Conservation (phyloP, 129 eudicot species). For the Dittrichia graveolens region DNA sequence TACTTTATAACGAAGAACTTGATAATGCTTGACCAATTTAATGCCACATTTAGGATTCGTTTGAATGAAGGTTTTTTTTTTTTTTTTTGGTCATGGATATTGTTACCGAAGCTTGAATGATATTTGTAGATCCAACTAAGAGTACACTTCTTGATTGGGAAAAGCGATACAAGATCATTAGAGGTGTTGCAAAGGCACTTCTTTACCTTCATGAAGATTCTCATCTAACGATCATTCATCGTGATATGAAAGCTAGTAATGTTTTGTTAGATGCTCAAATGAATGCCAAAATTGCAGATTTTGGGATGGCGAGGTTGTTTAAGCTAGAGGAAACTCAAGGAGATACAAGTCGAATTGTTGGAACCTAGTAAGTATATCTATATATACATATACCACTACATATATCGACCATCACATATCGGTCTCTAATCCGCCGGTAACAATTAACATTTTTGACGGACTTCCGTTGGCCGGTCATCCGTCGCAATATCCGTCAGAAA, state of each 20-base stretch:
- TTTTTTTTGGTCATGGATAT: not conserved
- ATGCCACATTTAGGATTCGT: not conserved
- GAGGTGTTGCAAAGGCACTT: not conserved
- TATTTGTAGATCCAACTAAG: no score
- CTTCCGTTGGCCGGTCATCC: no score
- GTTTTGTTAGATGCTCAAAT: not conserved
- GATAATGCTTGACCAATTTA: not conserved
- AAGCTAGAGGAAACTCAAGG: no score
- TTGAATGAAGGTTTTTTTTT: not conserved
- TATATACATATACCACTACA: no score
- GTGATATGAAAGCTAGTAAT: slow-evolving; percentile 1
- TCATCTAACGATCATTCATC: not conserved
- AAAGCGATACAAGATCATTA: not conserved
- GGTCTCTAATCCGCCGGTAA: no score
- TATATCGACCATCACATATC: no score
- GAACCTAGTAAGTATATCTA: no score
- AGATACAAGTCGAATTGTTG: no score
- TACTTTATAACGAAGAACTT: no score
- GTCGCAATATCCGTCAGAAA: no score
- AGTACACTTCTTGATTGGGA: no score
- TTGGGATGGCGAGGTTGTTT: not conserved
- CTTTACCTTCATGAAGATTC: not conserved
- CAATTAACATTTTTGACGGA: no score
- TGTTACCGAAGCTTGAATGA: not conserved
- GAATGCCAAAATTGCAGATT: not conserved